These are phyloP conservation scores for Diaporthe caulivora DNA, from an alignment of 2,329 filamentous ascomycete genomes.

Conservation along the genomic window DNA sequence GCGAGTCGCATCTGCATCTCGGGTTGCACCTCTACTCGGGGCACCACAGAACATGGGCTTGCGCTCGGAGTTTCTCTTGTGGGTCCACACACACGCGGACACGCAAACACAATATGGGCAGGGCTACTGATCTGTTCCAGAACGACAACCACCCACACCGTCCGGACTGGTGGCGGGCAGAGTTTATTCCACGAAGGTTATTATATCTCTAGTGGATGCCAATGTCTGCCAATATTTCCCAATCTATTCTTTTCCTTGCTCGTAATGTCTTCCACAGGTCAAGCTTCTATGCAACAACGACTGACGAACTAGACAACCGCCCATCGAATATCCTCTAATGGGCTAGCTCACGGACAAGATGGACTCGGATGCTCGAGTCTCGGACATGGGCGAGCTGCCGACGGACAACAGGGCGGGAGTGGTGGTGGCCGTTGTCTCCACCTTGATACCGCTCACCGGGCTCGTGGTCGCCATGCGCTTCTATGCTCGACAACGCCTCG, in stretches of 20 bases:
- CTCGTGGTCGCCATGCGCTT: constrained; percentile 22
- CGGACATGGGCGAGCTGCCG: constrained; percentile 15
- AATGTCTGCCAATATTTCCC: not conserved
- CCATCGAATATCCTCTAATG: not conserved
- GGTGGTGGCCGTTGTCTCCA: not conserved
- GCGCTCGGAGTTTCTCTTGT: constrained; percentile 29
- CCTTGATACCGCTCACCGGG: constrained; percentile 3
- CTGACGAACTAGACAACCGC: not conserved
- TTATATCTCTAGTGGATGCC: not conserved
- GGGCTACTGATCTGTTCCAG: constrained; percentile 2
- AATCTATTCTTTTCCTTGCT: not conserved
- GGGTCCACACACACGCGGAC: constrained; percentile 1
- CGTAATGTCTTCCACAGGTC: not conserved
- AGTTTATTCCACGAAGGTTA: not conserved
- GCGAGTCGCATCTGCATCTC: constrained; percentile 24
- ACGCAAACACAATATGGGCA: not conserved
- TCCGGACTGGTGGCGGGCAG: not conserved
- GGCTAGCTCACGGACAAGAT: constrained; percentile 17
- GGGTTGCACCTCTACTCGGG: constrained; percentile 6
- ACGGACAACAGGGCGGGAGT: not conserved
- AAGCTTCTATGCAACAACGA: not conserved
- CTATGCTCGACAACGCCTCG: constrained; percentile 15
- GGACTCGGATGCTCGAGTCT: constrained; percentile 13
- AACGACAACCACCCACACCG: not conserved
- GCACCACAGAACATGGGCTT: not conserved